A percentile compares a stretch with the other conserved stretches of the same genome.
Conservation (phyloP, 441 rosid species). For the Kokia cookei region DNA sequence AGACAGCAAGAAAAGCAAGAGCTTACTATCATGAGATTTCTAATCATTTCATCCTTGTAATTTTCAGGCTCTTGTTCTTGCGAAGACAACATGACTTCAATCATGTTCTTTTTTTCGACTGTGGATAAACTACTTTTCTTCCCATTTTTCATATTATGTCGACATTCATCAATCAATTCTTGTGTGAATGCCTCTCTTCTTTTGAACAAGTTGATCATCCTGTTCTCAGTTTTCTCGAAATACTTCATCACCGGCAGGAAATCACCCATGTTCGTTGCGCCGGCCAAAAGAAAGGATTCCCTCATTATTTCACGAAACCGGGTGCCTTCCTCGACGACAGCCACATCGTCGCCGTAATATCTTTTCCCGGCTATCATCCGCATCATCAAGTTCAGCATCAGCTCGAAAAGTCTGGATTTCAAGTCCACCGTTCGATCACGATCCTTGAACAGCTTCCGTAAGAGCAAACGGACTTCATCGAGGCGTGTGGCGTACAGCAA, state of each 20-base stretch:
- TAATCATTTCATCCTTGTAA: constrained; percentile 18
- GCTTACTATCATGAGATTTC: constrained; percentile 11
- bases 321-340: constrained; percentile 18
- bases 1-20: neutral
- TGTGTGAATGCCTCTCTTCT: constrained; percentile 1
- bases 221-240: neutral
- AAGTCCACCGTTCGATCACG: constrained; percentile 13
- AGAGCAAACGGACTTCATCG: constrained; percentile 29
- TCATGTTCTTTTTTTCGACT: constrained; percentile 14
- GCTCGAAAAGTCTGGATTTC: constrained; percentile 28
- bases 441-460: constrained; percentile 2
- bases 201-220: neutral
- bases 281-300: constrained; percentile 9
- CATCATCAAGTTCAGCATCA: constrained; percentile 39
- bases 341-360: constrained; percentile 24
- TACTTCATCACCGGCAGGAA: constrained; percentile 16
- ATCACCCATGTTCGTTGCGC: constrained; percentile 15
- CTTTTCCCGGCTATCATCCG: constrained; percentile 43
- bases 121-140: neutral
- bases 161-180: constrained; percentile 14
- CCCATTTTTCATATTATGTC: neutral
- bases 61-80: constrained; percentile 17
- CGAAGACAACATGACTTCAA: constrained; percentile 19
- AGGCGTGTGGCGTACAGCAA: constrained; percentile 19
- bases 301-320: constrained; percentile 18